Evolutionary conservation across 2,329 filamentous ascomycete genomes (phyloP).

Genomic region (Colletotrichum costaricense): DNA sequence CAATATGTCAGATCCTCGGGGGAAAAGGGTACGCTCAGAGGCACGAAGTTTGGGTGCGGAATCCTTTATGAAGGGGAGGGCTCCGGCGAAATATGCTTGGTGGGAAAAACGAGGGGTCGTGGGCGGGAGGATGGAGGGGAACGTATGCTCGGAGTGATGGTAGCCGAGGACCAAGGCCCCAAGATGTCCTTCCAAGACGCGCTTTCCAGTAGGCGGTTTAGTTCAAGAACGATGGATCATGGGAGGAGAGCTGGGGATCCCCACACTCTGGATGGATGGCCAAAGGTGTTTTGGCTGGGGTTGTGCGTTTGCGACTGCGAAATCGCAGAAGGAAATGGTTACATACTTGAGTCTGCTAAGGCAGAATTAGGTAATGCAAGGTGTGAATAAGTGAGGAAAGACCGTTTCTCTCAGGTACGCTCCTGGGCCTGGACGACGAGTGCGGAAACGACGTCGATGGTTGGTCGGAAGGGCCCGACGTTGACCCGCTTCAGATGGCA

Average conservation of each 20-base stretch:
- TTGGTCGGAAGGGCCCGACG: background rate
- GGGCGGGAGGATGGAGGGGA: background rate
- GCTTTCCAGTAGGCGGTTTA: conserved; percentile 1
- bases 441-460: background rate
- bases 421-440: background rate
- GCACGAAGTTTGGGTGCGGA: background rate
- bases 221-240: background rate
- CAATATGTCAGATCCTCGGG: background rate
- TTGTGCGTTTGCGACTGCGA: background rate
- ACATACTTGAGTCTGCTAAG: too few species aligned
- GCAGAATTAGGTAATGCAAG: too few species aligned
- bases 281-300: too few species aligned
- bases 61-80: conserved; percentile 15
- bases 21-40: background rate
- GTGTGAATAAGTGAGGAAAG: background rate
- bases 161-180: conserved; percentile 19
- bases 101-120: conserved; percentile 12
- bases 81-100: background rate
- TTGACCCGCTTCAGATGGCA: background rate
- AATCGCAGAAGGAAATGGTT: background rate
- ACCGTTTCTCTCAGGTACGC: too few species aligned
- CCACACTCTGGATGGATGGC: background rate
- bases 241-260: background rate
- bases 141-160: conserved; percentile 15
- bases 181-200: conserved; percentile 11